Conservation (phyloP, 2,329 filamentous ascomycete genomes). For the Lasiodiplodia hormozganensis region DNA sequence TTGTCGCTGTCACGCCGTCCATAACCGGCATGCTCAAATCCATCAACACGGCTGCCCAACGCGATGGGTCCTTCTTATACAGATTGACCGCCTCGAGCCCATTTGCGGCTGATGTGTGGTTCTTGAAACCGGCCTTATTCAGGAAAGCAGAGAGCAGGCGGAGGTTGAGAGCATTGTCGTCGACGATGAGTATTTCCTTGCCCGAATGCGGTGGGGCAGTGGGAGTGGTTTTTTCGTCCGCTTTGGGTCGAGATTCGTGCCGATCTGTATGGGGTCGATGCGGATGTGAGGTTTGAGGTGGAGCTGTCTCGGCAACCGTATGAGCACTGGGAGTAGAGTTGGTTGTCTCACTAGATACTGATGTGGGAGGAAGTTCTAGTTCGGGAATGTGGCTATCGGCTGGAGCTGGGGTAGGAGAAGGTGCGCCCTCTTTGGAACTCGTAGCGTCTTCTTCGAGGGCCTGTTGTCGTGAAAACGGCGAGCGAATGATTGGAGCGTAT, state of each 20-base stretch:
- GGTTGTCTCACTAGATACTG: not conserved
- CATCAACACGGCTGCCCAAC: conserved; percentile 47
- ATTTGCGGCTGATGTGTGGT: conserved; percentile 42
- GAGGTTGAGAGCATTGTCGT: conserved; percentile 50
- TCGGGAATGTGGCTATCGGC: not conserved
- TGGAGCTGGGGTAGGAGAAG: not conserved
- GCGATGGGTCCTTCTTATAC: conserved; percentile 35
- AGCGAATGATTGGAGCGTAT: not conserved
- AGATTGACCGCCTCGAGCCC: conserved; percentile 45
- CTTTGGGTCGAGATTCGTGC: not conserved
- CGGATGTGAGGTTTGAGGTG: not conserved
- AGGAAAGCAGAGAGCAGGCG: conserved; percentile 45
- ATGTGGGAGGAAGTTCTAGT: not conserved
- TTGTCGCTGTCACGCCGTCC: conserved; percentile 58
- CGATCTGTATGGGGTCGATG: not conserved
- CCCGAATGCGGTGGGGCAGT: not conserved
- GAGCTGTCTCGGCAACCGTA: too few relatives aligned
- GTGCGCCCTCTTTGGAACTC: not conserved
- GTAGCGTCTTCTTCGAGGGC: not conserved
- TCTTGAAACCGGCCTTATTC: conserved; percentile 41
- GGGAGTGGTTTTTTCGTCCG: not conserved
- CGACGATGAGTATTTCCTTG: conserved; percentile 44
- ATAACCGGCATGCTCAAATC: conserved; percentile 65
- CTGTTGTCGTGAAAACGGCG: not conserved
- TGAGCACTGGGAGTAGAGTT: too few relatives aligned